These are phyloP conservation scores for Amanita pallidorosea DNA, from an alignment of 768 basidiomycete genomes.

Conservation along the genomic window DNA sequence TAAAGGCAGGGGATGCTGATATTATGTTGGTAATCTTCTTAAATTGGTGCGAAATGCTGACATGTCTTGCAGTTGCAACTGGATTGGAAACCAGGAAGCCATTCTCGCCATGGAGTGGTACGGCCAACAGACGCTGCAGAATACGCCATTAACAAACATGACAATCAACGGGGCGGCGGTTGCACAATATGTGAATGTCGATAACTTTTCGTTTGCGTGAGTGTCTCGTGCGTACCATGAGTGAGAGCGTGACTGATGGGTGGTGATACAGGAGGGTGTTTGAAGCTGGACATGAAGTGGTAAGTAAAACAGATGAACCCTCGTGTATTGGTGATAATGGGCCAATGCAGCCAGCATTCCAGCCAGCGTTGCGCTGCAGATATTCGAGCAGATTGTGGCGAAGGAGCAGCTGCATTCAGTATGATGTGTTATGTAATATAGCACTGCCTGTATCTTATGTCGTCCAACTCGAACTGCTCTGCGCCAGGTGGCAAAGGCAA, in stretches of 20 bases:
- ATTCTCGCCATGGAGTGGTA: slow-evolving; percentile 35
- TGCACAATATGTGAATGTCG: slow-evolving; percentile 55
- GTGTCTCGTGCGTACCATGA: slow-evolving; percentile 13
- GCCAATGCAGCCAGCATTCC: slow-evolving; percentile 42
- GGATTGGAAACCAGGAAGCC: slow-evolving; percentile 33
- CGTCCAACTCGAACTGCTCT: not conserved
- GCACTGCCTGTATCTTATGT: not conserved
- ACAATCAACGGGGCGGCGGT: slow-evolving; percentile 41
- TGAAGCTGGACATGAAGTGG: slow-evolving; percentile 53
- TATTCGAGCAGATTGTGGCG: slow-evolving; percentile 45
- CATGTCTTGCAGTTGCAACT: slow-evolving; percentile 27
- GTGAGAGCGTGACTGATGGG: not conserved
- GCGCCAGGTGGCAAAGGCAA: slow-evolving; percentile 40
- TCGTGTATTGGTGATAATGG: not conserved
- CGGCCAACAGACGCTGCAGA: slow-evolving; percentile 27
- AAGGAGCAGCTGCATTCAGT: slow-evolving; percentile 46
- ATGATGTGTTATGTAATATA: not conserved
- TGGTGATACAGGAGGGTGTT: slow-evolving; percentile 35
- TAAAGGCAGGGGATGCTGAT: slow-evolving; percentile 37
- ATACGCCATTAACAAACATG: slow-evolving; percentile 38
- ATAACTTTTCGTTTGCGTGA: slow-evolving; percentile 58
- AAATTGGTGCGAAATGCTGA: not conserved
- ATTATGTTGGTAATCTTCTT: slow-evolving; percentile 28
- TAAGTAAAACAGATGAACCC: slow-evolving; percentile 17
- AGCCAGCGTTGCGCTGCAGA: slow-evolving; percentile 47